These are phyloP conservation scores for Pythium rhizo-oryzae DNA, from an alignment of 352 stramenopile genomes.

Conservation along the genomic window DNA sequence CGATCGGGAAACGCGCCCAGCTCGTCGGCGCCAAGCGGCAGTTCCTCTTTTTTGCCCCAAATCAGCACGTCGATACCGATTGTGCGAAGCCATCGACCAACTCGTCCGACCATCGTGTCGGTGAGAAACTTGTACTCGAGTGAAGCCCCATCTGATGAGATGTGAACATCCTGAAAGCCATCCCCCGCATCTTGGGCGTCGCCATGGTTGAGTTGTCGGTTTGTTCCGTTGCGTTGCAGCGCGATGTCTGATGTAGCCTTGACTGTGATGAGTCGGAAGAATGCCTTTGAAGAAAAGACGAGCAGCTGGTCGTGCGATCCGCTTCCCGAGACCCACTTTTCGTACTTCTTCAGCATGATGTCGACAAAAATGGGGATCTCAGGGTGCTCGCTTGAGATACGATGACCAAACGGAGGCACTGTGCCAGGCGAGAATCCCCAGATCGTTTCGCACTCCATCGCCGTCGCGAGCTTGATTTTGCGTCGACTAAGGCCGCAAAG, in stretches of 20 bases:
- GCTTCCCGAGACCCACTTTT: conserved; percentile 49
- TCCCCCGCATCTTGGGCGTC: neutral
- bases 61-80: conserved; percentile 76
- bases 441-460: conserved; percentile 52
- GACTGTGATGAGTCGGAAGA: conserved; percentile 45
- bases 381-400: neutral
- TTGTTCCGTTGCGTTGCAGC: conserved; percentile 22
- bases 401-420: conserved; percentile 62
- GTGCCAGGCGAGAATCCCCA: conserved; percentile 73
- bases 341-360: conserved; percentile 34
- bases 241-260: conserved; percentile 45
- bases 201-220: neutral
- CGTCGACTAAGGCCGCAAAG: conserved; percentile 56
- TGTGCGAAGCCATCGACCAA: conserved; percentile 77
- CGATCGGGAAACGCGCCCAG: conserved; percentile 39
- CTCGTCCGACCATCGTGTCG: conserved; percentile 73
- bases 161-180: too few species aligned
- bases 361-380: conserved; percentile 47
- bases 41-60: conserved; percentile 41
- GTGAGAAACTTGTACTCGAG: conserved; percentile 67
- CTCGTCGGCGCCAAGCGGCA: conserved; percentile 21
- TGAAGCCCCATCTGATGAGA: neutral
- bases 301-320: conserved; percentile 49
- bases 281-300: conserved; percentile 42
- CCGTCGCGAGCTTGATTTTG: conserved; percentile 69